Conservation (phyloP, 2,329 filamentous ascomycete genomes). For the Aspergillus versicolor region DNA sequence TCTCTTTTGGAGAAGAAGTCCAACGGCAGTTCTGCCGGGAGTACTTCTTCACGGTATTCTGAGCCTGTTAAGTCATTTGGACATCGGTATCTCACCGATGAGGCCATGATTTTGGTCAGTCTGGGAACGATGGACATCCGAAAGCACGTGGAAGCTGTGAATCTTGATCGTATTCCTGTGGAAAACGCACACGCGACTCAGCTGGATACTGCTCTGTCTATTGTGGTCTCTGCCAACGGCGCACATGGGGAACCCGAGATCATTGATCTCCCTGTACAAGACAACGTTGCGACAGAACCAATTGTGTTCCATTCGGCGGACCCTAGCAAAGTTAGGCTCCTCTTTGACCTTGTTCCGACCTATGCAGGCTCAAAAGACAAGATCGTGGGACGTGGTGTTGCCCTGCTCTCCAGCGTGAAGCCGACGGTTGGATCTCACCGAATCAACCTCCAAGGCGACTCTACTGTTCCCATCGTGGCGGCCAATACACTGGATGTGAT, state of each 20-base stretch:
- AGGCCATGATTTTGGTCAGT: constrained; percentile 87
- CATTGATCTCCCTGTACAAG: constrained; percentile 89
- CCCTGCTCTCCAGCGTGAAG: constrained; percentile 81
- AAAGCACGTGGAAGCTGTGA: constrained; percentile 76
- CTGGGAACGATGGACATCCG: constrained; percentile 93
- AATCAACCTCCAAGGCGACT: constrained; percentile 89
- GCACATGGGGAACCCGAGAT: constrained; percentile 84
- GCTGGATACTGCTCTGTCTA: constrained; percentile 87
- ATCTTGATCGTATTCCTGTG: constrained; percentile 82
- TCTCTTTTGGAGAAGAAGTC: constrained; percentile 46
- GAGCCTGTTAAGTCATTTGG: constrained; percentile 94
- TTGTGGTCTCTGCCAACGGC: constrained; percentile 83
- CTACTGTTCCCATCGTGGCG: constrained; percentile 86
- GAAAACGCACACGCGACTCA: constrained; percentile 87
- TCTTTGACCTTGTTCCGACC: constrained; percentile 94
- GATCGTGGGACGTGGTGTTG: constrained; percentile 83
- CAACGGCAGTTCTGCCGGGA: constrained; percentile 42
- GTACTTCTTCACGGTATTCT: constrained; percentile 40
- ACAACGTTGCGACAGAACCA: constrained; percentile 89
- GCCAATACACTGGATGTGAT: constrained; percentile 83
- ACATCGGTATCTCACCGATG: constrained; percentile 86
- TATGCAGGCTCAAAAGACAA: constrained; percentile 82
- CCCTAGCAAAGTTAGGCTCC: constrained; percentile 75
- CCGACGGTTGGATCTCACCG: constrained; percentile 78
- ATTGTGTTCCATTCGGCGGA: constrained; percentile 84